A percentile compares a stretch with the other conserved stretches of the same genome.
Evolutionary conservation across 495 filamentous ascomycete species (phyloP).

Genomic region (Aspergillus panamensis): DNA sequence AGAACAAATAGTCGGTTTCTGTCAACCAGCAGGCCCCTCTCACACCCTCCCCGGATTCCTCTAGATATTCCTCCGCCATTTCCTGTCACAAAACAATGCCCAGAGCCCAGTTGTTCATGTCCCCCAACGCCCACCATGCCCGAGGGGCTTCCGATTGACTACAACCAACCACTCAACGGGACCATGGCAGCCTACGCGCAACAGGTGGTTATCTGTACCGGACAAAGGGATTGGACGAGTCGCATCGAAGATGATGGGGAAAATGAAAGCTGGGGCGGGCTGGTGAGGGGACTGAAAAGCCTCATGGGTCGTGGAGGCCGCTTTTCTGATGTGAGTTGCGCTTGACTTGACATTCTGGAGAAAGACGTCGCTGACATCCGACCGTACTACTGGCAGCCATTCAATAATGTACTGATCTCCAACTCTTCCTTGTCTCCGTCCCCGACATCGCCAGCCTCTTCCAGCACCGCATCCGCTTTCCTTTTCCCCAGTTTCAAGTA

Average conservation of each 20-base stretch:
- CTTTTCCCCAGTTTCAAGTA: conserved; percentile 78
- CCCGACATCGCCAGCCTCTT: conserved; percentile 35
- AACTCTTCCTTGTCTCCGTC: conserved; percentile 59
- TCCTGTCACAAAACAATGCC: conserved; percentile 57
- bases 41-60: conserved; percentile 26
- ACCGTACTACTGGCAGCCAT: conserved; percentile 53
- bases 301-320: conserved; percentile 62
- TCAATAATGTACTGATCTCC: conserved; percentile 70
- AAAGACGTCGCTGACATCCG: conserved; percentile 6
- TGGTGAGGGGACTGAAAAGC: conserved; percentile 68
- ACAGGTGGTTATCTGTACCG: conserved; percentile 80
- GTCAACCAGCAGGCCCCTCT: conserved; percentile 24
- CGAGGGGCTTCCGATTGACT: conserved; percentile 70
- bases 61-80: conserved; percentile 44
- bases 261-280: conserved; percentile 42
- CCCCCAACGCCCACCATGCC: conserved; percentile 62
- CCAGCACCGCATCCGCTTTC: conserved; percentile 57
- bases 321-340: conserved; percentile 64
- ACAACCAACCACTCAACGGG: conserved; percentile 60
- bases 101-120: conserved; percentile 68
- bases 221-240: conserved; percentile 72
- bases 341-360: background rate
- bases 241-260: conserved; percentile 62
- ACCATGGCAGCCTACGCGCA: conserved; percentile 77
- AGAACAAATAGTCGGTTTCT: conserved; percentile 19